Evolutionary conservation across 73 alveolate species (phyloP), one percentile per base, ranked within the genome.

Genomic region (Breviolum minutum): DNA sequence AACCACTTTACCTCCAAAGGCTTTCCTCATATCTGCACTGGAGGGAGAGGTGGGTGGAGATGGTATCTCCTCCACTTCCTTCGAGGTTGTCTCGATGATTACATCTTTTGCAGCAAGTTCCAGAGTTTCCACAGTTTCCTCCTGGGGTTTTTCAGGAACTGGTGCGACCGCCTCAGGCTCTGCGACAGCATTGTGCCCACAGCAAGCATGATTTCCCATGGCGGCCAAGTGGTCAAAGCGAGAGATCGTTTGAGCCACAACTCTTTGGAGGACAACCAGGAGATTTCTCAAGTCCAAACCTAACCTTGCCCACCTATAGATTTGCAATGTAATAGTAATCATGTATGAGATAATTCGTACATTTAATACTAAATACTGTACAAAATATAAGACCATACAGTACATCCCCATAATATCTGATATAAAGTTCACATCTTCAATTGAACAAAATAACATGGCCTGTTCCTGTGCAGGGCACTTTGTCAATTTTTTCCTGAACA

Each of bases 141-240:
- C 61, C 26, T 83, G 29, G 9, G 71, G 76, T 76, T 83, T 62
- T 62, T 54, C 64, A 7, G 92, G 62, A 22, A 74, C 76, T 26
- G 64, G 76, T 26, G 73, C 64, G 2, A 61, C 92, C 24, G 14
- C 26, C 76, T 83, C 92, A 9, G 92, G 92, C 26, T 83, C 92
- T 54, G 92, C n/a, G 62, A 83, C 92, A 5, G 92, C 60, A 54
- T n/a, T 74, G 62, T 83, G 73, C 54, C 92, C 61, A 62, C 92
- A 83, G 61, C 92, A 83, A 24, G 92, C 73, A 24, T 61, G 73
- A 61, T 83, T 83, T 61, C 92, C 92, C 92, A 83, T 83, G 76
- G 76, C 13, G n/a, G 77, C 54, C 54, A 40, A 40, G 54, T 40
- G 54, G 54, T 40, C 54, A 40, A 40, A 40, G 54, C 54, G 54